phyloP scores from a whole-genome alignment of 208 protist species.

The Balamuthia mandrillaris region DNA sequence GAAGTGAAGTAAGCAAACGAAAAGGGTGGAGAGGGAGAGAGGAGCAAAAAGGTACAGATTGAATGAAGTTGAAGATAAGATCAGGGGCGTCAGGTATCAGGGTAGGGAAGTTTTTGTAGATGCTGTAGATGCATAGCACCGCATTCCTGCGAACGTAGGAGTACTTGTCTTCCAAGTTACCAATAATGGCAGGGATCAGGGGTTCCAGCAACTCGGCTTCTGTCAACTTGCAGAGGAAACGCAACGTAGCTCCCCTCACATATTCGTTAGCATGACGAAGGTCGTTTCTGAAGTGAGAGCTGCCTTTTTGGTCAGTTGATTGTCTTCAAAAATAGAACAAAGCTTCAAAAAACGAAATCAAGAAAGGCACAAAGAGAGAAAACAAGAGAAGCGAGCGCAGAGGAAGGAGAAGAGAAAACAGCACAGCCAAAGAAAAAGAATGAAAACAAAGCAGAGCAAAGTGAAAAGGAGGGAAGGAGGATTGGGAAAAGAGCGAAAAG shows the following conservation, averaged over 20 bases:
- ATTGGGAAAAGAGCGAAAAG: not conserved
- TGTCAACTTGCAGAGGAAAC: constrained; percentile 95
- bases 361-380: not conserved
- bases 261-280: constrained; percentile 97
- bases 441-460: not conserved
- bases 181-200: constrained; percentile 87
- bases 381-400: no score
- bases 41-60: constrained; percentile 34
- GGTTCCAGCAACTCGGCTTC: constrained; percentile 94
- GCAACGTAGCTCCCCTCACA: constrained; percentile 90
- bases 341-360: not conserved
- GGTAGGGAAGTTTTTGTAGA: constrained; percentile 87
- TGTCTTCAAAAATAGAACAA: not conserved
- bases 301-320: not conserved
- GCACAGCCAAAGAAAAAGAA: not conserved
- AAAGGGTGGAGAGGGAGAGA: not conserved
- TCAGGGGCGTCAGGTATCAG: constrained; percentile 95
- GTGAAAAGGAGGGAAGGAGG: not conserved
- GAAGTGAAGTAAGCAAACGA: not conserved
- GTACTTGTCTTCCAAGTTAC: constrained; percentile 86
- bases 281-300: constrained; percentile 90
- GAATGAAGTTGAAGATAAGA: constrained; percentile 88
- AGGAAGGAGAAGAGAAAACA: not conserved
- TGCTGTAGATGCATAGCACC: constrained; percentile 89
- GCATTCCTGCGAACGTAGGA: constrained; percentile 96